phyloP scores from a whole-genome alignment of 768 basidiomycete genomes.

The Xanthoconium stramineum region DNA sequence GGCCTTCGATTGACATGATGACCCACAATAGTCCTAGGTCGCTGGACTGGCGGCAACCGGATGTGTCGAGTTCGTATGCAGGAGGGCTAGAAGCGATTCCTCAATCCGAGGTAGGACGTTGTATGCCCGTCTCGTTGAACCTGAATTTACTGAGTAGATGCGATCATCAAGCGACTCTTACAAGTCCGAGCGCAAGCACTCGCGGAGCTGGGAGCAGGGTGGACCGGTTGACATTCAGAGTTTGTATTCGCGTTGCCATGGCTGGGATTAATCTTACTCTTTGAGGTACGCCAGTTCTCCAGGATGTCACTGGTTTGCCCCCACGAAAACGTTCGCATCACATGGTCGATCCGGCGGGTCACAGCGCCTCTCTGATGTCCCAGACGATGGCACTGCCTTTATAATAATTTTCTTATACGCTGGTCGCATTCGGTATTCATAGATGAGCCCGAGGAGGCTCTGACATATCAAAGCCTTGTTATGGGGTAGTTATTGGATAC shows the following conservation, averaged over 20 bases:
- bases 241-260: constrained; percentile 13
- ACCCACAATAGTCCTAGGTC: constrained; percentile 33
- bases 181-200: constrained; percentile 53
- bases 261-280: constrained; percentile 7
- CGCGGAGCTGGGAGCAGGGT: constrained; percentile 59
- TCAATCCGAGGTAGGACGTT: constrained; percentile 32
- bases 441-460: constrained; percentile 13
- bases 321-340: constrained; percentile 63
- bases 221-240: constrained; percentile 33
- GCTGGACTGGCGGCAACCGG: constrained; percentile 33
- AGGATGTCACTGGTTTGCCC: constrained; percentile 53
- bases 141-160: constrained; percentile 34
- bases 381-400: constrained; percentile 55
- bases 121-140: constrained; percentile 12
- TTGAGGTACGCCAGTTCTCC: constrained; percentile 23
- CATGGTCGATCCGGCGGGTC: constrained; percentile 55
- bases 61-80: constrained; percentile 29
- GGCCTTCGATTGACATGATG: constrained; percentile 32
- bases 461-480: constrained; percentile 11
- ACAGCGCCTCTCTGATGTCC: constrained; percentile 50
- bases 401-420: constrained; percentile 32
- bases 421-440: constrained; percentile 23
- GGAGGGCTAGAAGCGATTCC: constrained; percentile 30
- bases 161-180: constrained; percentile 38
- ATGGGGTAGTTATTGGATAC: constrained; percentile 7